phyloP scores from a whole-genome alignment of 495 filamentous ascomycete genomes.

The Lophium mytilinum region DNA sequence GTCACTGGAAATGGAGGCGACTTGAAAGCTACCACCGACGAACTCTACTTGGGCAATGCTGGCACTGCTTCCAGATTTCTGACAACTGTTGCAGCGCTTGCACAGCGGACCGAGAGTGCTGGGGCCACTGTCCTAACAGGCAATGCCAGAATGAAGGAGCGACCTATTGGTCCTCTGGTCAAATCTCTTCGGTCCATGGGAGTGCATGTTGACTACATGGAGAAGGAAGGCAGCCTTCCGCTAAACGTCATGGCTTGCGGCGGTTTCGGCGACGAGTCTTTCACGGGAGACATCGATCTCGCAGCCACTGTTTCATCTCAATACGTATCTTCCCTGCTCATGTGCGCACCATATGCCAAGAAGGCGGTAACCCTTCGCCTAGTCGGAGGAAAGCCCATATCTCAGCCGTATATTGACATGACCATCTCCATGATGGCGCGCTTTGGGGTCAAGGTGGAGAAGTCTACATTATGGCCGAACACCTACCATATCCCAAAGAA shows the following conservation, averaged over 20 bases:
- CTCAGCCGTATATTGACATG: conserved; percentile 97
- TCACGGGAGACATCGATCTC: conserved; percentile 65
- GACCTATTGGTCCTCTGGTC: conserved; percentile 90
- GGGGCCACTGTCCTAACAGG: conserved; percentile 77
- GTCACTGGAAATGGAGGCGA: conserved; percentile 85
- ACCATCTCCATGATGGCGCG: conserved; percentile 94
- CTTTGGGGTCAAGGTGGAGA: conserved; percentile 76
- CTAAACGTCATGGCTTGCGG: conserved; percentile 72
- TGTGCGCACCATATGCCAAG: conserved; percentile 96
- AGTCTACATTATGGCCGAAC: conserved; percentile 65
- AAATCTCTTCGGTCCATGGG: conserved; percentile 83
- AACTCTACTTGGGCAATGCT: conserved; percentile 92
- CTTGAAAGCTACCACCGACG: conserved; percentile 62
- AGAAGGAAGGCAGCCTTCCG: conserved; percentile 71
- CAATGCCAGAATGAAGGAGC: conserved; percentile 92
- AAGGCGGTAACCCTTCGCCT: conserved; percentile 83
- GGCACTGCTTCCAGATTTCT: conserved; percentile 94
- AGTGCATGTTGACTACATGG: conserved; percentile 72
- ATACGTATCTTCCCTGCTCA: conserved; percentile 91
- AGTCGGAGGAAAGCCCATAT: conserved; percentile 91
- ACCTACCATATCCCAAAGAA: conserved; percentile 92
- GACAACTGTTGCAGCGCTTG: conserved; percentile 84
- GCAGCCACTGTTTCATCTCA: conserved; percentile 94
- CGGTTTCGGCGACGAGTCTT: conserved; percentile 48
- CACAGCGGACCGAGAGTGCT: conserved; percentile 49